Evolutionary conservation across 1,284 basidiomycete genomes (phyloP).

Genomic region (Irpex sp.): DNA sequence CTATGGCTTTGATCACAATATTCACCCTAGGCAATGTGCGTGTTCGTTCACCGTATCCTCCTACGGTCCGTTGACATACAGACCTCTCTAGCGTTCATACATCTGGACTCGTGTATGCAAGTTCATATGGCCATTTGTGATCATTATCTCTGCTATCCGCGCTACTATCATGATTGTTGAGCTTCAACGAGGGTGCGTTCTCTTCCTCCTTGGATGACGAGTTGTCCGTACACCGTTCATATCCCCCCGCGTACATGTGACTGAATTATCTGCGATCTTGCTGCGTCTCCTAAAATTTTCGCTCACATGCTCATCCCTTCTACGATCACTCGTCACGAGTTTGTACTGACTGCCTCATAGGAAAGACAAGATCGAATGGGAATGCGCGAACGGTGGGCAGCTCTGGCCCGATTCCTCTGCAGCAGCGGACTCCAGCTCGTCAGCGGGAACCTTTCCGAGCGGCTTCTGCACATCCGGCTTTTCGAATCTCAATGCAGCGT

Average conservation of each 20-base stretch:
- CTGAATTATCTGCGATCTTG: neutral
- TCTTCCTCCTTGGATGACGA: neutral
- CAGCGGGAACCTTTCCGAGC: conserved; percentile 43
- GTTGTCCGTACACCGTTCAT: neutral
- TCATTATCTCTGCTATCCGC: conserved; percentile 63
- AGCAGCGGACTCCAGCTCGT: conserved; percentile 36
- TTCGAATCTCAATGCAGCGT: conserved; percentile 60
- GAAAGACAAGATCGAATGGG: conserved; percentile 71
- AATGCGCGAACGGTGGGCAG: conserved; percentile 72
- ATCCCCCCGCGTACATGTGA: neutral
- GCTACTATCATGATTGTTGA: conserved; percentile 75
- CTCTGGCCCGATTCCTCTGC: conserved; percentile 50
- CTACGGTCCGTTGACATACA: neutral
- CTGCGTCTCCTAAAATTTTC: conserved; percentile 1
- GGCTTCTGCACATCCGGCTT: conserved; percentile 65
- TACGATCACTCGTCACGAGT: conserved; percentile 3
- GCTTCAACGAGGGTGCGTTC: conserved; percentile 60
- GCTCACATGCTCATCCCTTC: conserved; percentile 4
- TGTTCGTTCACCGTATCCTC: conserved; percentile 2
- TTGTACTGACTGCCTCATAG: conserved; percentile 31
- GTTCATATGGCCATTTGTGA: conserved; percentile 72
- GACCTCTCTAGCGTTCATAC: conserved; percentile 55
- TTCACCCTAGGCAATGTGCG: conserved; percentile 67
- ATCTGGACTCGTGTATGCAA: conserved; percentile 67
- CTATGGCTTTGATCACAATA: conserved; percentile 53